Percentiles rank a stretch among this genome's conserved stretches.
Conservation (phyloP, 441 rosid species). For the Pelargonium cotyledonis region DNA sequence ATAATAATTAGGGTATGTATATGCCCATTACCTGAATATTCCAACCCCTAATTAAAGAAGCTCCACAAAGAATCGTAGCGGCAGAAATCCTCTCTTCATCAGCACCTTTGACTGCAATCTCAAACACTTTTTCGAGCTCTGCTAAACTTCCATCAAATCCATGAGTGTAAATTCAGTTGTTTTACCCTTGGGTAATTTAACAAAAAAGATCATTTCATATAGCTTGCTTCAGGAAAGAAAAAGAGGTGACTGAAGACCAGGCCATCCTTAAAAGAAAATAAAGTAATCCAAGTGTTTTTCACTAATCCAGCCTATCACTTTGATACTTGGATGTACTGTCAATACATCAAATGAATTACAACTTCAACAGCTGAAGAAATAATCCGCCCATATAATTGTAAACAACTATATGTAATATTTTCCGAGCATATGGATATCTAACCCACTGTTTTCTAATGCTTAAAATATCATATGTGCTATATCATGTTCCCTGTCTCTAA, state of each 20-base stretch:
- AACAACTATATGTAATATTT: too few species aligned
- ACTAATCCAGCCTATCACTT: slow-evolving; percentile 12
- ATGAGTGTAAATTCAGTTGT: slow-evolving; percentile 68
- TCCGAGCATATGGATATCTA: too few species aligned
- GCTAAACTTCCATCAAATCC: slow-evolving; percentile 82
- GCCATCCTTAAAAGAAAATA: slow-evolving; percentile 31
- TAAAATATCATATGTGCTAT: neutral
- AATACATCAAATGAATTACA: slow-evolving; percentile 7
- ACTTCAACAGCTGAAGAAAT: slow-evolving; percentile 6
- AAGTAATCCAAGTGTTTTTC: slow-evolving; percentile 22
- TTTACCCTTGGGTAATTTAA: slow-evolving; percentile 59
- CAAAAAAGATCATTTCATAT: slow-evolving; percentile 63
- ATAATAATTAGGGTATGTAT: slow-evolving; percentile 8
- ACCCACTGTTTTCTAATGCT: neutral
- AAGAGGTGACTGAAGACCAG: slow-evolving; percentile 58
- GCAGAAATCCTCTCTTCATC: slow-evolving; percentile 66
- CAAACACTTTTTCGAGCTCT: slow-evolving; percentile 69
- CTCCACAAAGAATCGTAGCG: slow-evolving; percentile 69
- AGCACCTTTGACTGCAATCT: slow-evolving; percentile 63
- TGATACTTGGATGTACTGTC: slow-evolving; percentile 10
- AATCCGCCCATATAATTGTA: neutral
- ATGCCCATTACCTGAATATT: slow-evolving; percentile 52
- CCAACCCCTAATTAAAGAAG: slow-evolving; percentile 75
- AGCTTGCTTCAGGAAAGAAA: slow-evolving; percentile 73
- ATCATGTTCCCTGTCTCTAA: neutral